Percentiles rank a stretch among this genome's conserved stretches.
Evolutionary conservation across 176 grass and related monocot species (phyloP).

Genomic region (Ananas comosus): DNA sequence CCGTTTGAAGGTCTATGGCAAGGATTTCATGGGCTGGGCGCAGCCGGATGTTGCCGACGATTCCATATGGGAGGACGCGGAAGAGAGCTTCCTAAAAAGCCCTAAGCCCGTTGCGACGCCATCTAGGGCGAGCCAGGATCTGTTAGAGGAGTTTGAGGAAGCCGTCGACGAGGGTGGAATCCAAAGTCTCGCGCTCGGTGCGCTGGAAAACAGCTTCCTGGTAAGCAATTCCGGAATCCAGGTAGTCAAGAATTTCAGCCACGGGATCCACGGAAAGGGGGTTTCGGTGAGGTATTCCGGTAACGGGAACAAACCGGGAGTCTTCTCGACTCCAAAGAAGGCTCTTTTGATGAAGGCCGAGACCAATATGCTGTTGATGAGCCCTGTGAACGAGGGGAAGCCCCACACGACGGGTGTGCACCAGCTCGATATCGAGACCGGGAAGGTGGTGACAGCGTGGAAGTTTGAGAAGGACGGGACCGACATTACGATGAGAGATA

Average conservation of each 20-base stretch:
- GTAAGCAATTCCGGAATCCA: constrained; percentile 57
- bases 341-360: constrained; percentile 84
- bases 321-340: constrained; percentile 62
- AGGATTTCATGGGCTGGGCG: constrained; percentile 87
- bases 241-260: constrained; percentile 66
- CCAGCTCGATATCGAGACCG: constrained; percentile 76
- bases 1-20: constrained; percentile 80
- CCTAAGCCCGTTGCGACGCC: constrained; percentile 26
- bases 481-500: constrained; percentile 82
- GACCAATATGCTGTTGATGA: constrained; percentile 92
- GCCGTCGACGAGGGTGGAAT: constrained; percentile 49
- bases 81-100: constrained; percentile 32
- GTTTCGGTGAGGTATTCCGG: constrained; percentile 60
- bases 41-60: constrained; percentile 65
- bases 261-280: constrained; percentile 83
- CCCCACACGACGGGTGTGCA: constrained; percentile 64
- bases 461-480: constrained; percentile 83
- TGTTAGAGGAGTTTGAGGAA: constrained; percentile 84
- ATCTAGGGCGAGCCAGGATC: constrained; percentile 19
- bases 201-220: constrained; percentile 62
- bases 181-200: constrained; percentile 69
- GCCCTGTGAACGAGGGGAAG: constrained; percentile 83
- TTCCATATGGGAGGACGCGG: constrained; percentile 73
- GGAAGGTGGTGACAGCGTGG: constrained; percentile 77
- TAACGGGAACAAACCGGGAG: constrained; percentile 4